phyloP scores from a whole-genome alignment of 352 stramenopile species.

The Thalassiosira gravida region DNA sequence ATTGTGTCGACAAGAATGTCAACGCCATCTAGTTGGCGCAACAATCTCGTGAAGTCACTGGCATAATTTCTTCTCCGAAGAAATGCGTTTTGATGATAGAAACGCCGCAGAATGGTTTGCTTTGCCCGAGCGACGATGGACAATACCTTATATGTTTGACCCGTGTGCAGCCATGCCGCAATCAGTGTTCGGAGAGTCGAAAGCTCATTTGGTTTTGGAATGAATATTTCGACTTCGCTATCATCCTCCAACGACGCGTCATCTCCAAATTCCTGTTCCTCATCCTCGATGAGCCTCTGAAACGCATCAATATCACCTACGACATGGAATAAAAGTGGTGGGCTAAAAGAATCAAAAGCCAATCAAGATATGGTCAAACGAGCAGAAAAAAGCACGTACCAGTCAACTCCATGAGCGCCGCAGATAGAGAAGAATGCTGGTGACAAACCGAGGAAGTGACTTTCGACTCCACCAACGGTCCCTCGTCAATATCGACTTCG shows the following conservation, averaged over 20 bases:
- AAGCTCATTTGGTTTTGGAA: constrained; percentile 68
- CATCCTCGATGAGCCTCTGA: constrained; percentile 34
- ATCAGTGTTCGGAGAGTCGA: constrained; percentile 82
- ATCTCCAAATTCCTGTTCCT: constrained; percentile 34
- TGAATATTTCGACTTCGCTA: constrained; percentile 34
- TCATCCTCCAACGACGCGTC: constrained; percentile 33
- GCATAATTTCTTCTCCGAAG: constrained; percentile 59
- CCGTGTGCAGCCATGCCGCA: constrained; percentile 84
- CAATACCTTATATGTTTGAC: constrained; percentile 76
- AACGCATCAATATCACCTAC: constrained; percentile 62
- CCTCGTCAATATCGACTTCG: constrained; percentile 59
- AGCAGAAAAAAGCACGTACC: constrained; percentile 7
- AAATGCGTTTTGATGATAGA: constrained; percentile 76
- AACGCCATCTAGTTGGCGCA: constrained; percentile 74
- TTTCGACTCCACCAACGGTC: constrained; percentile 29
- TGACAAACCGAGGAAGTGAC: constrained; percentile 23
- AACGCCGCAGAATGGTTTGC: constrained; percentile 67
- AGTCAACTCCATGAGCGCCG: constrained; percentile 83
- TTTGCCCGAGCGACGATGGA: constrained; percentile 66
- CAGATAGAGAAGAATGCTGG: constrained; percentile 52
- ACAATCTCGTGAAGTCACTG: constrained; percentile 61
- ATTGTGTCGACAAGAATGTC: constrained; percentile 85
- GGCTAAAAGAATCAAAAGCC: no score
- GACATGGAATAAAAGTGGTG: no score
- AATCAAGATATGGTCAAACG: no score